Base-by-base conservation (phyloP, 108 stramenopile species). In the Cyclotella sp. region DNA sequence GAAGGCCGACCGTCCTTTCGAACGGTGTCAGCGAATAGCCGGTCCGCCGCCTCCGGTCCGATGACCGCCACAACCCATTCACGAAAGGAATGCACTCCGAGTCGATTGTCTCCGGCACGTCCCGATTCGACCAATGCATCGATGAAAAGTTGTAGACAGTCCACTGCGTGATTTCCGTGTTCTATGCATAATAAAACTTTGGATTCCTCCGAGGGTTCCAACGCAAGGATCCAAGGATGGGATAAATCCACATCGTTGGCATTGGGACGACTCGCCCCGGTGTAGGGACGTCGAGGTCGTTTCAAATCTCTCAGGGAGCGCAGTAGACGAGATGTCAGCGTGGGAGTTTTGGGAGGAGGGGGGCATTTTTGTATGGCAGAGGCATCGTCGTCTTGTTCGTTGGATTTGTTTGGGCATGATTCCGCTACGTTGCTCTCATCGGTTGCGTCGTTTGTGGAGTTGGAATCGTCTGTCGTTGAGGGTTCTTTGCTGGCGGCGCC, bases 221-320 rank as follows among this genome's bases (percentile, higher is more conserved):
- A 47, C 28, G 85, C 89, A 24, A 87, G 75, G 61, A 87, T 63
- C 79, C 79, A 88, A 0, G 93, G 93, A 82, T 90, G 89, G 58
- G 90, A 85, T 55, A 93, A 55, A 69, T 93, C 93, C 19, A 91
- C 87, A 64, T 93, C 90, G 57, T 90, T 91, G 61, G 90, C 93
- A 59, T 93, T 85, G 40, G 79, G 70, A 8, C 91, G 87, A 39
- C 88, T 83, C 10, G 78, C 78, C 1, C 84, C 84, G 45, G 84
- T 78, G 42, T 73, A 61, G 45, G 84, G 86, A 45, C 43, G 60
- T 51, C 87, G 75, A 19, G 74, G 80, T 12, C 85, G 84, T 41
- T 73, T 84, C 34, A 88, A 63, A 43, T 65, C 43, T 15, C 64
- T 63, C 12, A 73, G 60, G 0, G 70, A 63, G 51, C 63, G 42